Percentiles rank a stretch among this genome's conserved stretches.
Evolutionary conservation across 2,329 filamentous ascomycete genomes (phyloP).

Genomic region (Verticillium nonalfalfae): DNA sequence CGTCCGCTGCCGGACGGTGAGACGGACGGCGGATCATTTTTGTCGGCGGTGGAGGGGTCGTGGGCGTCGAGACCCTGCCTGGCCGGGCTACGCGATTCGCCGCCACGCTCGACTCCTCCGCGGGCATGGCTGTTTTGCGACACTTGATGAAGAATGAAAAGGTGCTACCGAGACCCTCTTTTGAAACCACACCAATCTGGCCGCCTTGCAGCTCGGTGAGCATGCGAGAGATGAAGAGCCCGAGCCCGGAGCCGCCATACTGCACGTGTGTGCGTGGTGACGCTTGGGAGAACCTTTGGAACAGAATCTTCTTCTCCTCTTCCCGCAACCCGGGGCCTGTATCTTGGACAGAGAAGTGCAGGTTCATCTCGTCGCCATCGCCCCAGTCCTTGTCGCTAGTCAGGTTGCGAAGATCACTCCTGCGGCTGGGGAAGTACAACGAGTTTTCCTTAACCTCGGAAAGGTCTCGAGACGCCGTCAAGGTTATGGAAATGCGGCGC

Average conservation of each 20-base stretch:
- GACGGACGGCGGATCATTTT: conserved; percentile 3
- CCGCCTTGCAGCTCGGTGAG: conserved; percentile 72
- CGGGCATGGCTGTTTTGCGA: conserved; percentile 43
- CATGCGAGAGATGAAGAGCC: conserved; percentile 70
- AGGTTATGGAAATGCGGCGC: conserved; percentile 54
- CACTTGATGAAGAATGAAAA: conserved; percentile 74
- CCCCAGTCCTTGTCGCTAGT: conserved; percentile 62
- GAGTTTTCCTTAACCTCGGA: conserved; percentile 31
- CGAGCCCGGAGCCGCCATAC: conserved; percentile 64
- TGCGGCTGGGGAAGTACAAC: conserved; percentile 40
- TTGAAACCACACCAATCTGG: conserved; percentile 66
- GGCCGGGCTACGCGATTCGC: conserved; percentile 19
- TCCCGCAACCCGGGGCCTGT: conserved; percentile 61
- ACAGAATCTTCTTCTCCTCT: conserved; percentile 60
- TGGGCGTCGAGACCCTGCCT: neutral
- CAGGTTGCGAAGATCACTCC: conserved; percentile 34
- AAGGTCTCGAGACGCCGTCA: conserved; percentile 55
- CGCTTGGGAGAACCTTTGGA: conserved; percentile 64
- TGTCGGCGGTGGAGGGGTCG: conserved; percentile 4
- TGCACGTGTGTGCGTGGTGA: conserved; percentile 64
- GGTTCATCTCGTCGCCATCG: conserved; percentile 60
- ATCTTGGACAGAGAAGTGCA: conserved; percentile 67
- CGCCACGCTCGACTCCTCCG: conserved; percentile 28
- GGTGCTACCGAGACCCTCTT: conserved; percentile 62
- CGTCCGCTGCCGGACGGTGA: neutral